These are phyloP conservation scores for Fraxinus angustifolia DNA, from an alignment of 305 asterid species.

Conservation along the genomic window DNA sequence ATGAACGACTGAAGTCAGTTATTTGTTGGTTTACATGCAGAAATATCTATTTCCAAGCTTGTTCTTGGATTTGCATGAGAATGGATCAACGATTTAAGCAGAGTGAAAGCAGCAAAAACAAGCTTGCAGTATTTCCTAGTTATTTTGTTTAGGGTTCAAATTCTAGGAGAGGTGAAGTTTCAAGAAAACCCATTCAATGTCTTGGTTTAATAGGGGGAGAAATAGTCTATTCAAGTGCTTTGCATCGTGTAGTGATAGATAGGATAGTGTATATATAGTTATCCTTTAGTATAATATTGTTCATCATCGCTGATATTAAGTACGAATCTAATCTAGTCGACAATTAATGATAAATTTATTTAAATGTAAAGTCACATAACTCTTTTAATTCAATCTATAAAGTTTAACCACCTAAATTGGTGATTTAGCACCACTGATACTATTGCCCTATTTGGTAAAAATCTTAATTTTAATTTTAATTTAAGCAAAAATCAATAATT, in stretches of 20 bases:
- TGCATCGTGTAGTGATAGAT: constrained; percentile 19
- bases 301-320: too few relatives aligned
- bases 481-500: not conserved
- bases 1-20: not conserved
- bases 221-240: constrained; percentile 18
- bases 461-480: too few relatives aligned
- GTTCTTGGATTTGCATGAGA: constrained; percentile 37
- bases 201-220: not conserved
- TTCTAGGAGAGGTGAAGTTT: constrained; percentile 19
- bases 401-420: too few relatives aligned
- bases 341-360: too few relatives aligned
- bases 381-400: too few relatives aligned
- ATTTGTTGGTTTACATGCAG: constrained; percentile 10
- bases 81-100: not conserved
- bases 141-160: constrained; percentile 5
- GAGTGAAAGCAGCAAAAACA: constrained; percentile 49
- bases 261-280: constrained; percentile 23
- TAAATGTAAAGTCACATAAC: too few relatives aligned
- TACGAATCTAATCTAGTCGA: too few relatives aligned
- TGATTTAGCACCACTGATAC: too few relatives aligned
- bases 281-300: too few relatives aligned
- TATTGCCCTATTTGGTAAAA: not conserved
- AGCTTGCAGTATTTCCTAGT: constrained; percentile 33
- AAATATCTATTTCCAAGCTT: constrained; percentile 53
- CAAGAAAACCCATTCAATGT: constrained; percentile 65